Base-by-base conservation (phyloP, 805 yeast genomes). In the Ogataea salicorniae region DNA sequence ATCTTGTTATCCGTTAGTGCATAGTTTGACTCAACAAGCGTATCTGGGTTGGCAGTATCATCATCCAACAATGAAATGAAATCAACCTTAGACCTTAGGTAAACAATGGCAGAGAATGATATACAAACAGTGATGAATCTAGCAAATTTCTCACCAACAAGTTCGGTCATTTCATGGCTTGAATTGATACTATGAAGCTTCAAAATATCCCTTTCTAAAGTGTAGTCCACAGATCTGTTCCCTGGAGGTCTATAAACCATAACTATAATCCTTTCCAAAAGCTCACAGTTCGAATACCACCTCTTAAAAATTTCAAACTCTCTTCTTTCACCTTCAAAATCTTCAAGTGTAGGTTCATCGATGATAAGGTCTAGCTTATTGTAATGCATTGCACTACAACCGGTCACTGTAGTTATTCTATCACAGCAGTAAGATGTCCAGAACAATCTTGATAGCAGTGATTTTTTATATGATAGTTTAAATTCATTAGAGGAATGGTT, bases 351-450 rank as follows among this genome's bases (percentile, higher is more conserved):
- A 13, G 62, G 58, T 18, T 51, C 54, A 42, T 59, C 67, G 11
- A 63, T 54, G 6, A 56, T 54, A 33, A 61, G 33, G 47, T 64
- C 68, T 14, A 59, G 51, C 3, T 47, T 51, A 42, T 61, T 60
- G 42, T 52, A 61, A 35, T 52, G 52, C 61, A 63, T 51, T 6
- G 64, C 58, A 16, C 61, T 49, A 31, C 62, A 61, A 39, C 64
- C 51, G 2, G 67, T 64, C 6, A 59, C 57, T 4, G 66, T 49
- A 7, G 57, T 50, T 18, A 62, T 49, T n/a, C 67, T 47, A 45
- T 63, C 68, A 38, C 61, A 53, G 40, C 68, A 62, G 41, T 55
- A 62, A 1, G 62, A 53, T 0, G 58, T 54, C 69, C 69, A 64
- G 43, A 62, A 60, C 14, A 64, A 42, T 29, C 69, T 46, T 4